A percentile compares a stretch with the other conserved stretches of the same genome.
Conservation (phyloP, 2,329 filamentous ascomycete genomes). For the Epichloe sp. region DNA sequence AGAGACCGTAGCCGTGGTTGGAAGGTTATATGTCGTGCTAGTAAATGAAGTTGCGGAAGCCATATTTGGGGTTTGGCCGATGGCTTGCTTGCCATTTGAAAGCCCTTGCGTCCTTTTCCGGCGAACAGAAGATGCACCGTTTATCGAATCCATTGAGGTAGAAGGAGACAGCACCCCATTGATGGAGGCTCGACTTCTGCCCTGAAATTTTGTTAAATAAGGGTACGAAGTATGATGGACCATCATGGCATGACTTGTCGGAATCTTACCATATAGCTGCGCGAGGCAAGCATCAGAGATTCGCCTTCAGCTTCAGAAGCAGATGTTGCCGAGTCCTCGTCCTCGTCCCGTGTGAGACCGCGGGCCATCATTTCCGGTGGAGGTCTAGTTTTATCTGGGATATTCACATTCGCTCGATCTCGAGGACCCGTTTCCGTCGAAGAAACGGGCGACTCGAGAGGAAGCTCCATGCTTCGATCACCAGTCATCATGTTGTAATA, state of each 20-base stretch:
- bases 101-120: slow-evolving; percentile 45
- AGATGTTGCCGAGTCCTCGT: slow-evolving; percentile 77
- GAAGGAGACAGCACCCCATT: slow-evolving; percentile 68
- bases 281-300: slow-evolving; percentile 51
- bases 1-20: slow-evolving; percentile 49
- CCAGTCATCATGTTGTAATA: slow-evolving; percentile 98
- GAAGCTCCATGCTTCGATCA: slow-evolving; percentile 86
- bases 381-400: slow-evolving; percentile 80
- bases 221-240: not conserved
- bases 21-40: slow-evolving; percentile 42
- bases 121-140: slow-evolving; percentile 47
- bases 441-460: slow-evolving; percentile 77
- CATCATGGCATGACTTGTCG: not conserved
- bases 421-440: slow-evolving; percentile 71
- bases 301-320: slow-evolving; percentile 76
- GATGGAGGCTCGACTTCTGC: slow-evolving; percentile 52
- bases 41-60: slow-evolving; percentile 51
- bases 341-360: slow-evolving; percentile 70
- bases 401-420: slow-evolving; percentile 75
- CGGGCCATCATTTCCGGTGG: slow-evolving; percentile 85
- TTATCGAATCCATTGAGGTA: slow-evolving; percentile 84
- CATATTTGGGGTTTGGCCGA: slow-evolving; percentile 36
- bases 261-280: slow-evolving; percentile 50
- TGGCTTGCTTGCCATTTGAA: slow-evolving; percentile 23
- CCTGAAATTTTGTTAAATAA: slow-evolving; percentile 20